Evolutionary conservation across 257 asterid species (phyloP), one percentile per base, ranked within the genome.

Genomic region (Gentiana dahurica): DNA sequence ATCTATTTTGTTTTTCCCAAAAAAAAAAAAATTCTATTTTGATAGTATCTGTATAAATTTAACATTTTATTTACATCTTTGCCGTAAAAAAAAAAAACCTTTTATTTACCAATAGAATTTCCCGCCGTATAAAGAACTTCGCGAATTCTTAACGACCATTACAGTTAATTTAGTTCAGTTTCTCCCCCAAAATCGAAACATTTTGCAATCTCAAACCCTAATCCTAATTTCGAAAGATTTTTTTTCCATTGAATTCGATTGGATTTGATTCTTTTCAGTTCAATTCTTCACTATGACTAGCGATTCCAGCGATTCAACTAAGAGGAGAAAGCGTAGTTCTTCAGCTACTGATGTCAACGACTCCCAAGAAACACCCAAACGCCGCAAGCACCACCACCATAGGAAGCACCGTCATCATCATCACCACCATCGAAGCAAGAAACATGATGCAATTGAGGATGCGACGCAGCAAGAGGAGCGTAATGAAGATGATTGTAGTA

Each of bases 331-430:
- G 71, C 78, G 62, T 37, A 89, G 86, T 9, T 24, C 9, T 39
- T 78, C 98, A 8, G 65, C 87, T 57, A 76, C 95, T 13, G 77
- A 72, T 43, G 94, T 76, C 12, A 91, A 73, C 55, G 86, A 58
- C 1, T 59, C 73, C 46, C 86, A 81, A 58, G 94, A 81, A 71
- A 81, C 77, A 6, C 72, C 86, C 7, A 91, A 85, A 54, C 95
- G 98, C 69, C 95, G 84, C 59, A 91, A 91, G 62, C 96, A 81
- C 72, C 87, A 72, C 36, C 77, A 68, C 24, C 87, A 75, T 15
- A 91, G 75, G 54, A 46, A 36, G 48, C 59, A 55, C 24, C 59
- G 8, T 2, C 59, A 55, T n/a, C 59, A 36, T 4, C 49, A 55
- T 9, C 55, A 49, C 15, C 52, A 51, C 55, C 49, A 55, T 7